These are phyloP conservation scores for Keithomyces neogunnii DNA, from an alignment of 2,329 filamentous ascomycete genomes.

Conservation along the genomic window DNA sequence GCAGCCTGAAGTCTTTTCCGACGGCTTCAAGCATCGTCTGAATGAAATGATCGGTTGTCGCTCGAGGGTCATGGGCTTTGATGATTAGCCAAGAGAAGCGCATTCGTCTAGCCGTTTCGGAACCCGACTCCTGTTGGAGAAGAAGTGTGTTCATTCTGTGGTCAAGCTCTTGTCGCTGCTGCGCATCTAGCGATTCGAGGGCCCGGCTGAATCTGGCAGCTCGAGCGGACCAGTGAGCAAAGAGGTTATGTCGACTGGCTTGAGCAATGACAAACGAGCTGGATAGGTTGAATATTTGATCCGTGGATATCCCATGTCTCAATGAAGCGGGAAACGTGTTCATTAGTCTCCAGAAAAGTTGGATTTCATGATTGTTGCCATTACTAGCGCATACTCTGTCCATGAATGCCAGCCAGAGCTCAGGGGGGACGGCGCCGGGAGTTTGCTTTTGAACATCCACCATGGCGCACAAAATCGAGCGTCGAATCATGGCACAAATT, in stretches of 20 bases:
- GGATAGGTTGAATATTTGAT: conserved; percentile 8
- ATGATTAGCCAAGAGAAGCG: conserved; percentile 15
- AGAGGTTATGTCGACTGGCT: conserved; percentile 11
- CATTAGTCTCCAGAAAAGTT: conserved; percentile 12
- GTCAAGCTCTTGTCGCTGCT: conserved; percentile 8
- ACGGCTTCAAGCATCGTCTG: conserved; percentile 4
- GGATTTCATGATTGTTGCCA: conserved; percentile 10
- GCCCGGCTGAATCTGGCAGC: conserved; percentile 12
- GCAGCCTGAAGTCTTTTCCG: conserved; percentile 1
- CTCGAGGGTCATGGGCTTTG: conserved; percentile 10
- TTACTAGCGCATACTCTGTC: conserved; percentile 7
- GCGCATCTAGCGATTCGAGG: conserved; percentile 6
- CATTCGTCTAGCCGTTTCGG: conserved; percentile 6
- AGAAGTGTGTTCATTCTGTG: conserved; percentile 8
- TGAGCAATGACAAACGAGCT: conserved; percentile 10
- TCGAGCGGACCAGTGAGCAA: conserved; percentile 9
- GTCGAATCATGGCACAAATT: conserved; percentile 12
- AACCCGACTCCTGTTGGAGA: conserved; percentile 3
- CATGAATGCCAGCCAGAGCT: conserved; percentile 13
- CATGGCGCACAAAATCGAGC: conserved; percentile 12
- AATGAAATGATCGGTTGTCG: conserved; percentile 10
- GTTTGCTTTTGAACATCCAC: conserved; percentile 3
- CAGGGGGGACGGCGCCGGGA: conserved; percentile 1
- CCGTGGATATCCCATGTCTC: conserved; percentile 6
- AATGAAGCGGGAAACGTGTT: conserved; percentile 11